Conservation (phyloP, 495 filamentous ascomycete genomes). For the Chaetomium cochliodes region DNA sequence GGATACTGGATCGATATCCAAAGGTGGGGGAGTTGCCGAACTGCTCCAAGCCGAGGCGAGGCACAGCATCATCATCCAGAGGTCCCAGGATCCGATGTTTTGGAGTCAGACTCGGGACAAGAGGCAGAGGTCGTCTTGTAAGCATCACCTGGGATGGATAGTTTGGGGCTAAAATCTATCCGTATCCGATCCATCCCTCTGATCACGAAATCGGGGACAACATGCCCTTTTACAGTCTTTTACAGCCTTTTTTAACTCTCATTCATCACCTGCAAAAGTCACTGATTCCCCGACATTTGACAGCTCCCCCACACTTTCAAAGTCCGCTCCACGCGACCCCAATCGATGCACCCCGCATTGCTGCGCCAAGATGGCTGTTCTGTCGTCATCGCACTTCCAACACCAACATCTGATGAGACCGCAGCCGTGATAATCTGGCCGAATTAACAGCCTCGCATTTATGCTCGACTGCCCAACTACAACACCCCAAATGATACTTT, state of each 20-base stretch:
- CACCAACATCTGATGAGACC: background rate
- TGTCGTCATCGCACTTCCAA: slow-evolving; percentile 11
- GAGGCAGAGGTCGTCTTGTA: background rate
- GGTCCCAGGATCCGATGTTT: background rate
- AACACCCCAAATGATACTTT: background rate
- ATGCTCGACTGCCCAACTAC: slow-evolving; percentile 11
- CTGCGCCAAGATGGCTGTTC: background rate
- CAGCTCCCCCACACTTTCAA: slow-evolving; percentile 7
- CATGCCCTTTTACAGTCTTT: no score
- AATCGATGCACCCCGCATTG: slow-evolving; percentile 3
- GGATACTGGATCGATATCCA: background rate
- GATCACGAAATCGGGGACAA: no score
- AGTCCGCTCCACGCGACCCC: background rate
- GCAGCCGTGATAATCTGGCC: slow-evolving; percentile 4
- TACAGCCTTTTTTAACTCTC: no score
- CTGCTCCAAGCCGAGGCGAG: background rate
- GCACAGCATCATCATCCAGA: background rate
- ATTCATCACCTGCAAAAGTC: background rate
- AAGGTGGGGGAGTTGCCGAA: background rate
- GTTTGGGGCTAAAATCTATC: background rate
- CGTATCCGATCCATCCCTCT: background rate
- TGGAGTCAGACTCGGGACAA: background rate
- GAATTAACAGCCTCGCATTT: background rate
- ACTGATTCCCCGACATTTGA: background rate
- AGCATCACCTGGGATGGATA: no score